Percentiles rank a stretch among this genome's conserved stretches.
Conservation (phyloP, 2,329 filamentous ascomycete genomes). For the Cladosporium sp. region DNA sequence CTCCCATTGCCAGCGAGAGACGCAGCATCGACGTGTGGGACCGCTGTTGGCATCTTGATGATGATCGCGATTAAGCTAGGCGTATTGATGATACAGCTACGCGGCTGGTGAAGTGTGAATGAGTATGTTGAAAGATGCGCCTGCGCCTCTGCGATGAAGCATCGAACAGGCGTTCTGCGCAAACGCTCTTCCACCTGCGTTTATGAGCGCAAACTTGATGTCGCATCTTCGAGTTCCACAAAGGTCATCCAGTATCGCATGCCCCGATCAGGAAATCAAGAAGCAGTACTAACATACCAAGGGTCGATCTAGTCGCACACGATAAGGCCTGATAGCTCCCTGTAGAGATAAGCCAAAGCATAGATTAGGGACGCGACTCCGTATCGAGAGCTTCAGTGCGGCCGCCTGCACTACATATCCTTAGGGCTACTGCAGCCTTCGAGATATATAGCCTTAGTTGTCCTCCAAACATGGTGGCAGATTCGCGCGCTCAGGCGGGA, state of each 20-base stretch:
- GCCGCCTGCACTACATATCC: not conserved
- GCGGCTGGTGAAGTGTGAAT: not conserved
- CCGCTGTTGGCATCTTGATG: not conserved
- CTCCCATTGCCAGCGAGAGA: not conserved
- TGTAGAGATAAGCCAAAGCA: not conserved
- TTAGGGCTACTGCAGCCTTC: not conserved
- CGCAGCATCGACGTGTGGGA: not conserved
- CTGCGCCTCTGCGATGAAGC: not conserved
- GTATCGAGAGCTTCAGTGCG: constrained; percentile 3
- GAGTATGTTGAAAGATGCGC: not conserved
- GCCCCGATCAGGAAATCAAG: not conserved
- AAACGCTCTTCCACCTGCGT: not conserved
- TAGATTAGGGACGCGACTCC: not conserved
- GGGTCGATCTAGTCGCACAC: not conserved
- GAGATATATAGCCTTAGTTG: not conserved
- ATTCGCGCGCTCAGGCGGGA: not conserved
- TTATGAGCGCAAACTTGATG: not conserved
- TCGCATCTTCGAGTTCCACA: not conserved
- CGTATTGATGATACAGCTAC: not conserved
- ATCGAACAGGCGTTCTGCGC: not conserved
- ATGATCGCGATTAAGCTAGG: not conserved
- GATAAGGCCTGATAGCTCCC: constrained; percentile 1
- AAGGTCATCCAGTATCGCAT: not conserved
- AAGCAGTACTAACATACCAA: not conserved
- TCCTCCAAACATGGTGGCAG: not conserved